A percentile compares a stretch with the other conserved stretches of the same genome.
Evolutionary conservation across 495 filamentous ascomycete genomes (phyloP).

Genomic region (Melanomma pulvis-pyrius): DNA sequence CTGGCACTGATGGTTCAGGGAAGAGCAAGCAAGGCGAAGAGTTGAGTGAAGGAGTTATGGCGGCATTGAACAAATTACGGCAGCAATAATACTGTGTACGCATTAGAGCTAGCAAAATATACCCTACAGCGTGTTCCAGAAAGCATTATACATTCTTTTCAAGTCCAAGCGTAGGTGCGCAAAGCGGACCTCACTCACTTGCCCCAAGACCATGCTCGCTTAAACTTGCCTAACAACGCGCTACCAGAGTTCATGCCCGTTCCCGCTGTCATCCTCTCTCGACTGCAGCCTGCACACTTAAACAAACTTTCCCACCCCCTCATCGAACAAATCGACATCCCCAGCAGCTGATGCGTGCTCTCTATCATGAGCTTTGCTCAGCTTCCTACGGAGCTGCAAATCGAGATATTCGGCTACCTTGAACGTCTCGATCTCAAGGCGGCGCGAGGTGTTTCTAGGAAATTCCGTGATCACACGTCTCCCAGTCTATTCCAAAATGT

Average conservation of each 20-base stretch:
- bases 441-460: slow-evolving; percentile 10
- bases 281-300: neutral
- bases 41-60: slow-evolving; percentile 58
- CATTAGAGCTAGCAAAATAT: neutral
- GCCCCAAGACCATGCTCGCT: neutral
- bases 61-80: slow-evolving; percentile 58
- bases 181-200: neutral
- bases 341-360: neutral
- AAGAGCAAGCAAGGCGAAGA: slow-evolving; percentile 44
- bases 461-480: slow-evolving; percentile 18
- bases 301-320: neutral
- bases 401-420: slow-evolving; percentile 29
- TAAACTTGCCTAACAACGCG: neutral
- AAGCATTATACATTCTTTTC: neutral
- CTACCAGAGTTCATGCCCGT: neutral
- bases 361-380: slow-evolving; percentile 15
- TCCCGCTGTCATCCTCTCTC: neutral
- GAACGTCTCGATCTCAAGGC: slow-evolving; percentile 22
- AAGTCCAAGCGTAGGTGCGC: too few relatives aligned
- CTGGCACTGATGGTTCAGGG: slow-evolving; percentile 41
- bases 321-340: neutral
- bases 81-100: slow-evolving; percentile 17
- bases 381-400: slow-evolving; percentile 26
- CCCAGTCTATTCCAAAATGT: slow-evolving; percentile 17
- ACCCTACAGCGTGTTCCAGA: neutral